phyloP scores from a whole-genome alignment of 257 asterid genomes.

The Penstemon newberryi region DNA sequence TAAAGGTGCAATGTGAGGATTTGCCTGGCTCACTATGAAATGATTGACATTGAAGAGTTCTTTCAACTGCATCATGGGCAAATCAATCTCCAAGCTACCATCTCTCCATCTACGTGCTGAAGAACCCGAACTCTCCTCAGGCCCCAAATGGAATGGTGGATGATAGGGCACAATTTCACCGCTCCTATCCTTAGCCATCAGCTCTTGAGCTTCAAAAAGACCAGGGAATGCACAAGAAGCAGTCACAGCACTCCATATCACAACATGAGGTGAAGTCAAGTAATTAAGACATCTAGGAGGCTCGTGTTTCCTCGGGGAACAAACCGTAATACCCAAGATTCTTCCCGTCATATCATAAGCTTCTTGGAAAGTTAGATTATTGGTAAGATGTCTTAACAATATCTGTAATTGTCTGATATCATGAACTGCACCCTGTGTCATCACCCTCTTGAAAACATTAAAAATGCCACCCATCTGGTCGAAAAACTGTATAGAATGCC shows the following conservation, averaged over 20 bases:
- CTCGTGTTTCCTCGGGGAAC: slow-evolving; percentile 96
- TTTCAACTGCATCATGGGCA: slow-evolving; percentile 96
- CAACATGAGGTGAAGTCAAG: slow-evolving; percentile 97
- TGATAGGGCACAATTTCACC: slow-evolving; percentile 96
- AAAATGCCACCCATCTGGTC: slow-evolving; percentile 89
- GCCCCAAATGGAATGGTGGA: slow-evolving; percentile 92
- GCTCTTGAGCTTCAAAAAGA: slow-evolving; percentile 95
- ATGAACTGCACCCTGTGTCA: slow-evolving; percentile 85
- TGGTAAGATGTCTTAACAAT: slow-evolving; percentile 79
- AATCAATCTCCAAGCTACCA: slow-evolving; percentile 95
- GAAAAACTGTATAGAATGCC: slow-evolving; percentile 83
- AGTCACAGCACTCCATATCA: slow-evolving; percentile 97
- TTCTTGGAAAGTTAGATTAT: slow-evolving; percentile 91
- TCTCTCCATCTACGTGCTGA: slow-evolving; percentile 92
- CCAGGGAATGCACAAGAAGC: slow-evolving; percentile 99
- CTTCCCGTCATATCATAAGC: slow-evolving; percentile 99
- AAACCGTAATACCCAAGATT: slow-evolving; percentile 84
- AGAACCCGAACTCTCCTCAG: slow-evolving; percentile 55
- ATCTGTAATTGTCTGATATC: slow-evolving; percentile 86
- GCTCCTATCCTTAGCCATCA: slow-evolving; percentile 90
- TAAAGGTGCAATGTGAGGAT: slow-evolving; percentile 92
- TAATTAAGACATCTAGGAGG: slow-evolving; percentile 98
- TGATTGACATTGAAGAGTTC: slow-evolving; percentile 97
- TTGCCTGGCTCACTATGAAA: slow-evolving; percentile 95
- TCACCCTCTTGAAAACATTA: slow-evolving; percentile 73